A percentile compares a stretch with the other conserved stretches of the same genome.
Evolutionary conservation across 176 grass and related monocot genomes (phyloP).

Genomic region (Chloris gayana): DNA sequence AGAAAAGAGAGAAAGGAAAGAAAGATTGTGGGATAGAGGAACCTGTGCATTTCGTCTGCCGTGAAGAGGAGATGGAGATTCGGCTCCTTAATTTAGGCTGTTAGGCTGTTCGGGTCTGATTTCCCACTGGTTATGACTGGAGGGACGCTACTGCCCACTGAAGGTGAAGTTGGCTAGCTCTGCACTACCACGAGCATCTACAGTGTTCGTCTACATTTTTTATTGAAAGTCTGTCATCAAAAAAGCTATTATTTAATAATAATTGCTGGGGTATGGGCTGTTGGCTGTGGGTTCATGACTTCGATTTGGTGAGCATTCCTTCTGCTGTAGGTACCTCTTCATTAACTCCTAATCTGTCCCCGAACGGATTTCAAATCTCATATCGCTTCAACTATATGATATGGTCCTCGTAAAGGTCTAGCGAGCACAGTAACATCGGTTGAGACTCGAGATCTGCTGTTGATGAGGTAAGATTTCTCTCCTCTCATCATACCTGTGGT

Average conservation of each 20-base stretch:
- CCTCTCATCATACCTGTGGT: too few relatives aligned
- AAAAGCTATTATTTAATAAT: background rate
- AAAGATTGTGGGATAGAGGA: conserved; percentile 25
- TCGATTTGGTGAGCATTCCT: background rate
- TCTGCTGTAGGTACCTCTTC: background rate
- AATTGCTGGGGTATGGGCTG: background rate
- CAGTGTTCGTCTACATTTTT: background rate
- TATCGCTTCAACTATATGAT: background rate
- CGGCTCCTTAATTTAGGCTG: background rate
- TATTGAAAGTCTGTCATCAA: background rate
- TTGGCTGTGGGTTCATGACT: background rate
- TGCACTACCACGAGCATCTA: background rate
- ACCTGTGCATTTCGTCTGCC: background rate
- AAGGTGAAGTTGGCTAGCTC: background rate
- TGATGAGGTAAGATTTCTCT: too few relatives aligned
- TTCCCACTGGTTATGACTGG: background rate
- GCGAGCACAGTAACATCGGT: too few relatives aligned
- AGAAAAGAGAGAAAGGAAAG: conserved; percentile 35
- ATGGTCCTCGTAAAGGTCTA: too few relatives aligned
- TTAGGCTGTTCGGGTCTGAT: background rate
- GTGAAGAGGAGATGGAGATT: conserved; percentile 9
- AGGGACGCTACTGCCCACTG: background rate
- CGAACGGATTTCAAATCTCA: background rate
- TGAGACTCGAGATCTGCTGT: too few relatives aligned
- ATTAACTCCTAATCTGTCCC: background rate